Percentiles rank a stretch among this genome's conserved stretches.
Evolutionary conservation across 768 basidiomycete genomes (phyloP).

Genomic region (Tulasnella sp.): DNA sequence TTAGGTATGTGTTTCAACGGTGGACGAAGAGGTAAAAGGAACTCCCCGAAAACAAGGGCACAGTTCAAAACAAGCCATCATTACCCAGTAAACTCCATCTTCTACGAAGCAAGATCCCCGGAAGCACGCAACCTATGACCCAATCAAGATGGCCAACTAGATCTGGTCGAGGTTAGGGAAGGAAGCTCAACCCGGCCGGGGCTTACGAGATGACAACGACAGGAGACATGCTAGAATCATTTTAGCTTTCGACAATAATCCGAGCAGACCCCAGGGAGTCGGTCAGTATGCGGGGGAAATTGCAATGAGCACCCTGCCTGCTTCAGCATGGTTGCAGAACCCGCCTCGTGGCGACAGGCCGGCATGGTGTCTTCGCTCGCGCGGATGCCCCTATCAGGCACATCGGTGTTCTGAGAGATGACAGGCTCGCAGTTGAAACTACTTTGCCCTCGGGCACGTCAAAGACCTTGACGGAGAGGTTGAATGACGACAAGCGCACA

Average conservation of each 20-base stretch:
- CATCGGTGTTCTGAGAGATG: not conserved
- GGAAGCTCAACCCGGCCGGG: not conserved
- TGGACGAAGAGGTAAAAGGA: conserved; percentile 11
- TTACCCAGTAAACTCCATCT: not conserved
- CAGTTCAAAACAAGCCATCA: not conserved
- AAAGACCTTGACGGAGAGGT: conserved; percentile 4
- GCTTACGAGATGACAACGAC: conserved; percentile 3
- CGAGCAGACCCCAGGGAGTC: conserved; percentile 1
- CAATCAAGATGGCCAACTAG: not conserved
- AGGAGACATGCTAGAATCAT: not conserved
- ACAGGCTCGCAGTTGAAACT: not conserved
- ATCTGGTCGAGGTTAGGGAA: not conserved
- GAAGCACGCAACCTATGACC: not conserved
- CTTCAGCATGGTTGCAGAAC: not conserved
- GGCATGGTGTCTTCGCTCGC: not conserved
- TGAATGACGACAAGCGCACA: not conserved
- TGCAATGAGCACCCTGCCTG: not conserved
- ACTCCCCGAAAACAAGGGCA: conserved; percentile 1
- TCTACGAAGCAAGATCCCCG: not conserved
- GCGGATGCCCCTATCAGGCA: not conserved
- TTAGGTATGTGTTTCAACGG: conserved; percentile 2
- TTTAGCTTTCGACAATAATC: conserved; percentile 5
- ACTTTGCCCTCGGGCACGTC: not conserved
- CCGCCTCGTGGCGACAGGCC: not conserved
- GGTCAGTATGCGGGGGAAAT: conserved; percentile 9